These are phyloP conservation scores for Leccinum subfulvum DNA, from an alignment of 1,284 basidiomycete species.

Conservation along the genomic window DNA sequence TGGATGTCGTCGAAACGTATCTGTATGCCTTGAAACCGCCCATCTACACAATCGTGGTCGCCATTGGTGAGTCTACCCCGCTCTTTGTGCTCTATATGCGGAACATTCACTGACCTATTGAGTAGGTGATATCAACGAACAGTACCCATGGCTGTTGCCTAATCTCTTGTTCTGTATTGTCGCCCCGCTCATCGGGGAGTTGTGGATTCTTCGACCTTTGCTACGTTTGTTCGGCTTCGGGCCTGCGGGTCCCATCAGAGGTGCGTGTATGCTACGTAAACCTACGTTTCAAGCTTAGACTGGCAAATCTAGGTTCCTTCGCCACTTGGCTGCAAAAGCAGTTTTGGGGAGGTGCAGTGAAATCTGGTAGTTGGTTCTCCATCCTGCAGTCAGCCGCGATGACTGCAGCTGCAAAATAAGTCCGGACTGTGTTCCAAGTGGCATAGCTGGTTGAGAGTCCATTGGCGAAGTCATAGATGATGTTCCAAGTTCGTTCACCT, in stretches of 20 bases:
- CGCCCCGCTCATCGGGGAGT: slow-evolving; percentile 11
- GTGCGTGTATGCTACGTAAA: slow-evolving; percentile 1
- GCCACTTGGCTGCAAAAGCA: slow-evolving; percentile 15
- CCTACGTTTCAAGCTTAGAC: background rate
- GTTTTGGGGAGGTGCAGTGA: slow-evolving; percentile 6
- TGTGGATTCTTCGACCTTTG: slow-evolving; percentile 13
- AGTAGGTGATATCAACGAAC: slow-evolving; percentile 19
- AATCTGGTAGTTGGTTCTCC: background rate
- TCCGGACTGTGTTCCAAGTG: background rate
- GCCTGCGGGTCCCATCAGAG: slow-evolving; percentile 16
- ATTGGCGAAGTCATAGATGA: background rate
- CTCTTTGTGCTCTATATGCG: background rate
- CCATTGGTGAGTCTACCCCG: slow-evolving; percentile 13
- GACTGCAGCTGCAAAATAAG: background rate
- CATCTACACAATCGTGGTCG: background rate
- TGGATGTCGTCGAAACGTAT: slow-evolving; percentile 2
- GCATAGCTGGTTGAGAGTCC: background rate
- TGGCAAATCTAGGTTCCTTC: slow-evolving; percentile 6
- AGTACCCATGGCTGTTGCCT: slow-evolving; percentile 12
- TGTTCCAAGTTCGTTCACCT: background rate
- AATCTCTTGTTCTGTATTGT: slow-evolving; percentile 7
- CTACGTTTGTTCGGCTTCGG: slow-evolving; percentile 21
- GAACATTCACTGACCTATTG: background rate
- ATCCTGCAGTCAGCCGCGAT: background rate
- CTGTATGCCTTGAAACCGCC: slow-evolving; percentile 1